Evolutionary conservation across 768 basidiomycete genomes (phyloP), one percentile per base, ranked within the genome.

Genomic region (Postia placenta): DNA sequence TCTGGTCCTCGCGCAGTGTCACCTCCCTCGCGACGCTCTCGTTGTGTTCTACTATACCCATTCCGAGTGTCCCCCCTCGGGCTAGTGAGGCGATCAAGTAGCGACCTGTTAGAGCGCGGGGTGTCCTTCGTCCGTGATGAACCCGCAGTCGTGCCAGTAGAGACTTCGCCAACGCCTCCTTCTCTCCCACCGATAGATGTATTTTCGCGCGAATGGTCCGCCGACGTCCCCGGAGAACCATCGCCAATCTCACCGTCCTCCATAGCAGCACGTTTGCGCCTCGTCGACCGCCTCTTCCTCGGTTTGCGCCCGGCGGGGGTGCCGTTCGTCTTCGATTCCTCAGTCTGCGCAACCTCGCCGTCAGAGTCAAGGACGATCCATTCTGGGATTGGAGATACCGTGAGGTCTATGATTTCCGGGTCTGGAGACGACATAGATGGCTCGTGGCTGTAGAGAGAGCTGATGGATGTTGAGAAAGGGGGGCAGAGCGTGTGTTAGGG

Each of bases 321-420:
- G 23, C 2, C 25, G 35, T 50, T 20, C 4, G 48, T 7, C 20
- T 41, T 17, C 7, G 27, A n/a, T n/a, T n/a, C n/a, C 9, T 19
- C 24, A 22, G 39, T 23, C 38, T 25, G 20, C 5, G 49, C 28
- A 23, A 50, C 30, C 9, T 57, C 53, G 17, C 50, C 56, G 35
- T 60, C 60, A 5, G 61, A 59, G 49, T 57, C 56, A 2, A 63
- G 47, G 25, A 58, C 55, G 41, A 63, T 58, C 39, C 55, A 27
- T 7, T 52, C 48, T 7, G 9, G 50, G 15, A 49, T 42, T 26
- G 45, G 45, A 11, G 60, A 42, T 11, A 25, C 38, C 12, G 61
- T 63, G 35, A 63, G 52, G 45, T 63, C 61, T 25, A 63, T 63
- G 17, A 63, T 55, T 19, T 60, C 54, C 12, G 39, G 35, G 23